Conservation (phyloP, 768 basidiomycete genomes). For the Boletus patriciae region DNA sequence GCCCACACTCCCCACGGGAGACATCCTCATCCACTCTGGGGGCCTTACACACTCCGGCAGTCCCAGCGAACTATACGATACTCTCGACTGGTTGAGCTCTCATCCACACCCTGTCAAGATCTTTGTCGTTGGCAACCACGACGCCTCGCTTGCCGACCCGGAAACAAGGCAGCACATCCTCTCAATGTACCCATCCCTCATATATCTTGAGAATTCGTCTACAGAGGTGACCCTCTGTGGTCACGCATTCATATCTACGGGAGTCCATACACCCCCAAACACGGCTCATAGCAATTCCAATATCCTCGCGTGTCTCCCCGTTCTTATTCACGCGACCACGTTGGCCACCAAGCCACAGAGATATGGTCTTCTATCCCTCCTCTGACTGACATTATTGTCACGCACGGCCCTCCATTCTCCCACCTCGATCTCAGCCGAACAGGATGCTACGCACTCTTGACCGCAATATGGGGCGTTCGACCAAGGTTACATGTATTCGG, state of each 20-base stretch:
- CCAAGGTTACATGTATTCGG: no score
- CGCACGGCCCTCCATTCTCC: no score
- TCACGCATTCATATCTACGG: constrained; percentile 5
- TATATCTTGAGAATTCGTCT: constrained; percentile 8
- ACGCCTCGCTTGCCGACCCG: constrained; percentile 2
- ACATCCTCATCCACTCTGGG: constrained; percentile 7
- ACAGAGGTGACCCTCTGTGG: constrained; percentile 5
- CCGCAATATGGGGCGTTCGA: no score
- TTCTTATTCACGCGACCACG: no score
- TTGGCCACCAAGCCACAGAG: no score
- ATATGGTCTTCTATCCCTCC: no score
- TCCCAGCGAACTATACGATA: constrained; percentile 1
- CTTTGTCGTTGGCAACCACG: constrained; percentile 12
- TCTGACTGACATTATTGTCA: no score
- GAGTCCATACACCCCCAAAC: constrained; percentile 10
- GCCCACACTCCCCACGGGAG: no score
- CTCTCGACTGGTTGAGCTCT: constrained; percentile 8
- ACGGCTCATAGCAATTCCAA: constrained; percentile 9
- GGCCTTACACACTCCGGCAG: constrained; percentile 7
- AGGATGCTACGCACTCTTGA: no score
- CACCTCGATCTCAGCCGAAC: no score
- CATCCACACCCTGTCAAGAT: constrained; percentile 10
- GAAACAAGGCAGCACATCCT: neutral
- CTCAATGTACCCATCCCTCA: constrained; percentile 1
- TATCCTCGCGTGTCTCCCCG: constrained; percentile 2